A percentile compares a stretch with the other conserved stretches of the same genome.
Evolutionary conservation across 2,329 filamentous ascomycete species (phyloP).

Genomic region (Pseudogymnoascus sp.): DNA sequence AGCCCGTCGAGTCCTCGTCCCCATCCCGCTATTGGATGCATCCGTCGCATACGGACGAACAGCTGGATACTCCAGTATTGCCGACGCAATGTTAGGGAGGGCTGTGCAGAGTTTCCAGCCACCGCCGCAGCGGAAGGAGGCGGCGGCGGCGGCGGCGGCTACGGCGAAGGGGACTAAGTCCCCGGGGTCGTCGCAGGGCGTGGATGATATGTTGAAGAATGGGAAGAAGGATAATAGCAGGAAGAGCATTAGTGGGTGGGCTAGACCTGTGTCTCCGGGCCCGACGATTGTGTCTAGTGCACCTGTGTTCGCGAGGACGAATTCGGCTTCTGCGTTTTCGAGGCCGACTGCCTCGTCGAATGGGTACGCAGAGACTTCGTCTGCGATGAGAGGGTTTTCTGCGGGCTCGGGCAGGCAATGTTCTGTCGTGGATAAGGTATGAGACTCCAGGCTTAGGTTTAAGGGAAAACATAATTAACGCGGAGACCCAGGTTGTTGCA

Average conservation of each 20-base stretch:
- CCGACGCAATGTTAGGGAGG: slow-evolving; percentile 29
- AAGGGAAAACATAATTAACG: neutral
- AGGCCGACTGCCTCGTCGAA: slow-evolving; percentile 18
- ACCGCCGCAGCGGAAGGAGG: slow-evolving; percentile 20
- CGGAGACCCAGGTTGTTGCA: neutral
- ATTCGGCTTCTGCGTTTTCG: neutral
- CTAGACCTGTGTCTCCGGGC: slow-evolving; percentile 25
- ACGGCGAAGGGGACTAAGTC: neutral
- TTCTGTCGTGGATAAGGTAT: neutral
- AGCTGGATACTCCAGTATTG: slow-evolving; percentile 25
- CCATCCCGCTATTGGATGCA: slow-evolving; percentile 11
- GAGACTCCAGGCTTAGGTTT: neutral
- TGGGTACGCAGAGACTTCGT: neutral
- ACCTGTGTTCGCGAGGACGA: neutral
- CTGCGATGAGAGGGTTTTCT: neutral
- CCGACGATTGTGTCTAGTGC: neutral
- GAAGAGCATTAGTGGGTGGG: slow-evolving; percentile 5
- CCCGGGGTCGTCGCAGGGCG: neutral
- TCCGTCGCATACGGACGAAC: slow-evolving; percentile 18
- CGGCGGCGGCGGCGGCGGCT: slow-evolving; percentile 9
- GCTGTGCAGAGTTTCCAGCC: slow-evolving; percentile 20
- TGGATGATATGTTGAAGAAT: slow-evolving; percentile 8
- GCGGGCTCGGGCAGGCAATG: neutral
- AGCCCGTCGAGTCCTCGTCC: slow-evolving; percentile 8
- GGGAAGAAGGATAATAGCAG: neutral